Conservation (phyloP, 768 basidiomycete species). For the Ramaria sp. region DNA sequence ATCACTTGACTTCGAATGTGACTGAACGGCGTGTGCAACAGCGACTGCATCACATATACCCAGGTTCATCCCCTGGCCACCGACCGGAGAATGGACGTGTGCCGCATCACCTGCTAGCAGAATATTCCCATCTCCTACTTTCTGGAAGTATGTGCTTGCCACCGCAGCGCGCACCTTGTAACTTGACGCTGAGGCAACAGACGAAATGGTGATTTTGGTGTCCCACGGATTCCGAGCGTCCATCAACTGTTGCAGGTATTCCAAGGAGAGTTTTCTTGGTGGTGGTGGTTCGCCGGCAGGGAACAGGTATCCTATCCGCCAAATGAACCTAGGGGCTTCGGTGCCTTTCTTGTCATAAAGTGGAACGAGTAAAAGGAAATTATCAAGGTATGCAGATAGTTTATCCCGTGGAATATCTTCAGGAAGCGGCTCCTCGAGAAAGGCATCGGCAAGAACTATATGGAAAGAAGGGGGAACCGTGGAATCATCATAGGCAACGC, state of each 20-base stretch:
- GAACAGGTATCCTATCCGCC: slow-evolving; percentile 32
- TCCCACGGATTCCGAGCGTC: slow-evolving; percentile 17
- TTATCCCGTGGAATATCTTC: slow-evolving; percentile 16
- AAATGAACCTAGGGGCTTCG: slow-evolving; percentile 15
- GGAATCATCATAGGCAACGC: slow-evolving; percentile 14
- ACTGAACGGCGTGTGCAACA: slow-evolving; percentile 31
- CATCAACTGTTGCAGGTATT: slow-evolving; percentile 35
- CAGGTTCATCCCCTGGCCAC: slow-evolving; percentile 35
- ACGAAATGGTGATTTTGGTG: neutral
- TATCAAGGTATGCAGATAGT: slow-evolving; percentile 19
- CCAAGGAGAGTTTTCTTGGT: slow-evolving; percentile 26
- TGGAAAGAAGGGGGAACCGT: slow-evolving; percentile 22
- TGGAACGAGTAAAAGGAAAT: slow-evolving; percentile 26
- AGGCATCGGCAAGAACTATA: slow-evolving; percentile 38
- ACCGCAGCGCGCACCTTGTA: slow-evolving; percentile 2
- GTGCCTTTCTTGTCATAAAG: slow-evolving; percentile 16
- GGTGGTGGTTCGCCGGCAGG: slow-evolving; percentile 25
- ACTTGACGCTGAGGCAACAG: neutral
- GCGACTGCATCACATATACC: slow-evolving; percentile 41
- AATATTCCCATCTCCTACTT: neutral
- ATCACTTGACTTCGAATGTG: slow-evolving; percentile 24
- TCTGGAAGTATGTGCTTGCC: neutral
- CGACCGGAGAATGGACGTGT: slow-evolving; percentile 25
- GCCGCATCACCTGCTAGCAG: slow-evolving; percentile 16
- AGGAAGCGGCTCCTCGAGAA: slow-evolving; percentile 22